Conservation (phyloP, 306 rosid species). For the Glycine tomentella region DNA sequence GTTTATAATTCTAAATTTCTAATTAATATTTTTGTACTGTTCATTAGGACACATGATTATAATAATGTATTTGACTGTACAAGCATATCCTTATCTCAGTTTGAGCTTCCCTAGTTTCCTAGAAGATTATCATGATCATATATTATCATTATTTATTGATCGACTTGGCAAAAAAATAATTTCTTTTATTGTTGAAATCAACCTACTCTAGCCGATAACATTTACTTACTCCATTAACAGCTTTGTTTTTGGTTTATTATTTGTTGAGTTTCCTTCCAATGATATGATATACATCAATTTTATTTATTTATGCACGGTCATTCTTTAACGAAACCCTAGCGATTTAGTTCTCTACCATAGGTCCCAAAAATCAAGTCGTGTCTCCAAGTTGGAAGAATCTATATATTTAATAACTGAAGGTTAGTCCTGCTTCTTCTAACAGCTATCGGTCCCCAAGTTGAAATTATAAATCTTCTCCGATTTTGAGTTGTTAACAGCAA, state of each 20-base stretch:
- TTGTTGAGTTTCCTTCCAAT: neutral
- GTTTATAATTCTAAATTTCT: neutral
- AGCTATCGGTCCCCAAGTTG: slow-evolving; percentile 26
- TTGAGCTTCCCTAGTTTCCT: neutral
- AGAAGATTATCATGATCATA: slow-evolving; percentile 3
- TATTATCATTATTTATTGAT: neutral
- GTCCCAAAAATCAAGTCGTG: slow-evolving; percentile 13
- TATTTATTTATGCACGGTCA: neutral
- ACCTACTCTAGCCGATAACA: neutral
- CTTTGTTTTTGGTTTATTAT: slow-evolving; percentile 15
- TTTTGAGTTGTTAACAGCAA: slow-evolving; percentile 12
- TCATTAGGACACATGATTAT: neutral
- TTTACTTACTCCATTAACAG: neutral
- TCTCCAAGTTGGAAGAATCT: slow-evolving; percentile 23
- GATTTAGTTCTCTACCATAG: neutral
- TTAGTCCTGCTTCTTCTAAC: slow-evolving; percentile 17
- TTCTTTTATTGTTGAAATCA: slow-evolving; percentile 11
- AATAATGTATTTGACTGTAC: neutral
- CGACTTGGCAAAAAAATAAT: neutral
- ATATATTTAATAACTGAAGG: neutral
- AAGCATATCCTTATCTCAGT: slow-evolving; percentile 16
- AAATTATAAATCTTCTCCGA: slow-evolving; percentile 9
- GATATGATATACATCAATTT: neutral
- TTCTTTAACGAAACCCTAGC: neutral
- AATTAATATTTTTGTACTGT: neutral